A percentile compares a stretch with the other conserved stretches of the same genome.
Conservation (phyloP, 257 asterid species). For the Paraleonurus japonicus region DNA sequence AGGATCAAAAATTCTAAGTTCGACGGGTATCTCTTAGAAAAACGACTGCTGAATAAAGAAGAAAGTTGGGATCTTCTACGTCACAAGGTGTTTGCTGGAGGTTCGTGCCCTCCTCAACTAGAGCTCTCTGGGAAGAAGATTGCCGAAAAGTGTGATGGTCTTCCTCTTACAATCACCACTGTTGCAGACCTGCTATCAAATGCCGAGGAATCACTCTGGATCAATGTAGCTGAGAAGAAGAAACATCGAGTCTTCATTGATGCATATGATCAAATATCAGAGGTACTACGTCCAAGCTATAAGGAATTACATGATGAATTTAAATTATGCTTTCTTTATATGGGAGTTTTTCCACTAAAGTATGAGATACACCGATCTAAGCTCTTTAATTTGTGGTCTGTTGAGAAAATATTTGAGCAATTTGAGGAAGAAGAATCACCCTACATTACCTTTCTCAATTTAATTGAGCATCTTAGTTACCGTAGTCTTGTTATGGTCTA, state of each 20-base stretch:
- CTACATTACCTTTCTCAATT: background rate
- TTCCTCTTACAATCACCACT: constrained; percentile 16
- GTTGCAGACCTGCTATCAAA: background rate
- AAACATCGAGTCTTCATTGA: background rate
- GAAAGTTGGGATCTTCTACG: constrained; percentile 25
- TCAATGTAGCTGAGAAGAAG: background rate
- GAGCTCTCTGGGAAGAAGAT: constrained; percentile 16
- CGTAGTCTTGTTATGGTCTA: background rate
- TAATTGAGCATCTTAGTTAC: background rate
- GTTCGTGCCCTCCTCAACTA: constrained; percentile 11
- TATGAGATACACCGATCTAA: background rate
- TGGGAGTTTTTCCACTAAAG: background rate
- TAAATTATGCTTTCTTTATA: background rate
- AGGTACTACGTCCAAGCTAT: constrained; percentile 20
- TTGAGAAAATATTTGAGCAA: background rate
- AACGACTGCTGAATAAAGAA: background rate
- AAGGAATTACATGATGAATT: background rate
- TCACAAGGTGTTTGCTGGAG: constrained; percentile 8
- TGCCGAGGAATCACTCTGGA: background rate
- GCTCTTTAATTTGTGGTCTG: background rate
- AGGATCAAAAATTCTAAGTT: background rate
- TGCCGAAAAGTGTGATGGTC: constrained; percentile 22
- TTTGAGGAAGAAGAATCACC: too few relatives aligned
- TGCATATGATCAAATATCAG: constrained; percentile 13
- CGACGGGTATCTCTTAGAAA: background rate